Evolutionary conservation across 129 eudicot species (phyloP).

Genomic region (Smallanthus sonchifolius): DNA sequence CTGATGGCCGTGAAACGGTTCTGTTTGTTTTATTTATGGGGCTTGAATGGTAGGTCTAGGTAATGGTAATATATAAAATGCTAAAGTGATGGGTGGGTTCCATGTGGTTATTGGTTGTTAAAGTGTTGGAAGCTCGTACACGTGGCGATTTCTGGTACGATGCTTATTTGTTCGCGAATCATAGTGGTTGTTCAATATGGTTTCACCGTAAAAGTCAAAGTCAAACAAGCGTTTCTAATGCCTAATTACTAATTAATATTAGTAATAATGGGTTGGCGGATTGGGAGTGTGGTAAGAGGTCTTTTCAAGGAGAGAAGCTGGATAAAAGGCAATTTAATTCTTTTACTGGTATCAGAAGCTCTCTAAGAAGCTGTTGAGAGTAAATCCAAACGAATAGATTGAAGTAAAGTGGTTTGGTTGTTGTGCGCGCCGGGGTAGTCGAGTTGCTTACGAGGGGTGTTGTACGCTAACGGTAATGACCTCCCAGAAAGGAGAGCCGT

Average conservation of each 20-base stretch:
- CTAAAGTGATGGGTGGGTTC: constrained; percentile 36
- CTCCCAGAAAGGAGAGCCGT: too few relatives aligned
- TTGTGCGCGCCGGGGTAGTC: too few relatives aligned
- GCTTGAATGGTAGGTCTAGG: neutral
- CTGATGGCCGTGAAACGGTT: constrained; percentile 7
- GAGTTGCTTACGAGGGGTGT: too few relatives aligned
- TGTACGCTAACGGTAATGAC: too few relatives aligned
- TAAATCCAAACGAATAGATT: too few relatives aligned
- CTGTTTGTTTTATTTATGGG: constrained; percentile 7
- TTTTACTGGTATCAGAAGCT: too few relatives aligned
- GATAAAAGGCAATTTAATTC: too few relatives aligned
- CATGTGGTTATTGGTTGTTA: constrained; percentile 12
- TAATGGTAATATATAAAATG: constrained; percentile 24
- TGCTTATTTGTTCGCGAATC: constrained; percentile 19
- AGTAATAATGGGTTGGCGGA: too few relatives aligned
- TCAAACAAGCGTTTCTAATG: constrained; percentile 25
- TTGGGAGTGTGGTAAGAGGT: too few relatives aligned
- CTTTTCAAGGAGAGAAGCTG: too few relatives aligned
- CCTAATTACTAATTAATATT: neutral
- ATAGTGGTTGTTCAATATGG: constrained; percentile 2
- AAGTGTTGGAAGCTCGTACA: constrained; percentile 16
- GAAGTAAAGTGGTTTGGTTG: too few relatives aligned
- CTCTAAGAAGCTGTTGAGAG: too few relatives aligned
- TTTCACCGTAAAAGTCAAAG: constrained; percentile 19
- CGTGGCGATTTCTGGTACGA: constrained; percentile 22